Base-by-base conservation (phyloP, 2,329 filamentous ascomycete genomes). In the Corinectria fuckeliana region DNA sequence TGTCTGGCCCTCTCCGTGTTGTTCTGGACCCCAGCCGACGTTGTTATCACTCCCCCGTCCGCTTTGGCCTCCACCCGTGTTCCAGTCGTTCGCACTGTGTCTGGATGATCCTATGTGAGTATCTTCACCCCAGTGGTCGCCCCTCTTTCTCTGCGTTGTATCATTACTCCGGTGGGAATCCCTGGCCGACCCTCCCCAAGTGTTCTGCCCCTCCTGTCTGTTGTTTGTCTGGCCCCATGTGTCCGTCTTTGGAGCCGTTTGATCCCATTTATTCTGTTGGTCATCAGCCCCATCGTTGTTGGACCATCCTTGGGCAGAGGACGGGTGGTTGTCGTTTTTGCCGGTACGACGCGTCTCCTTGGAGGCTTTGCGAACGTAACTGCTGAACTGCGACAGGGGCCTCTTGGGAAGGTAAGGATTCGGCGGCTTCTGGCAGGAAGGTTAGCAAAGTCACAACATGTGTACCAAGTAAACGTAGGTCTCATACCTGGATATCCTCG, bases 361-460 rank as follows among this genome's bases (percentile, higher is more conserved):
- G 26, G 65, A 66, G 3, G 47, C 50, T 18, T 58, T 39, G 20
- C 54, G 60, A 3, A 60, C 68, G 36, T 56, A 70, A 26, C 38
- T 21, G 16, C 55, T 65, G 21, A 62, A 65, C 13, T 62, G 55
- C 4, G 67, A 68, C 16, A 11, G 60, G n/a, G 50, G 30, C 50
- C 50, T 67, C 32, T 65, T 66, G 14, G 58, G 61, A 16, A 67
- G 52, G 51, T 74, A 74, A 1, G 72, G 71, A 44, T 74, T 74
- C 1, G 61, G 30, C 20, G 62, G 50, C n/a, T 52, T 58, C 58
- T 64, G 26, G 13, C n/a, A n/a, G n/a, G 39, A 38, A 25, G 21
- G 41, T 58, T 25, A 67, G 66, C 51, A 36, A 58, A 50, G 26
- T 49, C 34, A 48, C n/a, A 30, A 32, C 13, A 30, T 38, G 11